Base-by-base conservation (phyloP, 352 stramenopile species). In the Thraustotheca clavata region DNA sequence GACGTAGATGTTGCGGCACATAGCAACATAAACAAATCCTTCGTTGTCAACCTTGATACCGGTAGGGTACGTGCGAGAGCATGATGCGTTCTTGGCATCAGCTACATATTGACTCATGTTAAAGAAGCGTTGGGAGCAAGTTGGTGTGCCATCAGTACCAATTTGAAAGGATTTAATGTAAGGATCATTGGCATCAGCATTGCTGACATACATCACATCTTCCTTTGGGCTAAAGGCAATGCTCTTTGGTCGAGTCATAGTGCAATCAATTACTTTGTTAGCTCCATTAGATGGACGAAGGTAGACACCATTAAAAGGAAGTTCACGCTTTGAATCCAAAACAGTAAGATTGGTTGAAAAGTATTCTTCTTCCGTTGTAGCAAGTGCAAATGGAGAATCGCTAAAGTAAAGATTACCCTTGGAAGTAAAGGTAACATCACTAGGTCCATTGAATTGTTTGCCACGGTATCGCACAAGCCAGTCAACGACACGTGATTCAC, bases 211-310 rank as follows among this genome's bases (percentile, higher is more conserved):
- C 76, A 91, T 86, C 39, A 77, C 66, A 62, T 88, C 76, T 43
- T 87, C 70, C 32, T 77, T 60, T 7, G 82, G 80, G 20, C 80
- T 88, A 60, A 91, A 89, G 20, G 82, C 82, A 36, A 91, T 88
- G 70, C 89, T 88, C 72, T 89, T 89, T n/a, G 82, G 82, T 9
- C 82, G 80, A 39, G 81, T 81, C 79, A 91, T 88, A 50, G 73
- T 73, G 49, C 80, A 88, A 41, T 91, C 82, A 38, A 89, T 54
- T 35, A 81, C 67, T 29, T 69, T 73, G 12, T 22, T 38, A 18
- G 71, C 73, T 40, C 70, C 70, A 55, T 84, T 84, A 4, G 43
- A 27, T 40, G 71, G 71, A 32, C 89, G 74, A 65, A 83, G 70
- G 68, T 88, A 91, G 40, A 91, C 74, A 32, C 82, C 82, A 62